Evolutionary conservation across 345 rosid species (phyloP).

Genomic region (Tarenaya hassleriana): DNA sequence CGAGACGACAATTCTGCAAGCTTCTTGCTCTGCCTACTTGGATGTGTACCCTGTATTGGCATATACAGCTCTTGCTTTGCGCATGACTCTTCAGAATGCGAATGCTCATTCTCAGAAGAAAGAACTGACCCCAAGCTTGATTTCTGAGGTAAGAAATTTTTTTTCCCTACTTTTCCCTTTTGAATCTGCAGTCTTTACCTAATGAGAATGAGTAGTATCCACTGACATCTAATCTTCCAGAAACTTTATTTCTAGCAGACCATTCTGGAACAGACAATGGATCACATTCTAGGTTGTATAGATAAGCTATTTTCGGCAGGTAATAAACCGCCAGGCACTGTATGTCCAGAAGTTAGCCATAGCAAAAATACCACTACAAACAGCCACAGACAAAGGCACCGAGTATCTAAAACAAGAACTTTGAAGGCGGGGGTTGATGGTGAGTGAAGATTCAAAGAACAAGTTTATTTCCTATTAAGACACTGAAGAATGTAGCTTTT

Average conservation of each 20-base stretch:
- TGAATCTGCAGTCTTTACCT: slow-evolving; percentile 6
- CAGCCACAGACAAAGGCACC: slow-evolving; percentile 19
- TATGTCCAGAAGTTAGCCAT: slow-evolving; percentile 23
- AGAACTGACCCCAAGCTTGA: slow-evolving; percentile 22
- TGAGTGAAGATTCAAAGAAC: slow-evolving; percentile 26
- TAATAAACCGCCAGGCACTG: slow-evolving; percentile 24
- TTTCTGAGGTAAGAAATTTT: slow-evolving; percentile 43
- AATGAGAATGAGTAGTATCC: slow-evolving; percentile 2
- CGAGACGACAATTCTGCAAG: slow-evolving; percentile 64
- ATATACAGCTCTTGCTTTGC: slow-evolving; percentile 63
- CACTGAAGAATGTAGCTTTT: slow-evolving; percentile 7
- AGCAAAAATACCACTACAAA: slow-evolving; percentile 20
- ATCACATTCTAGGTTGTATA: slow-evolving; percentile 58
- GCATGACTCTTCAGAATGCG: slow-evolving; percentile 40
- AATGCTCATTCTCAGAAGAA: slow-evolving; percentile 24
- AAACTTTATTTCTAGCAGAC: slow-evolving; percentile 28
- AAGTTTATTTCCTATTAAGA: too few species aligned
- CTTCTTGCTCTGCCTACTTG: slow-evolving; percentile 42
- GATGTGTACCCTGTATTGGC: slow-evolving; percentile 64
- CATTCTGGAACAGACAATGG: slow-evolving; percentile 45
- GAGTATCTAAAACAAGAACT: slow-evolving; percentile 26
- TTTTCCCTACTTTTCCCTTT: slow-evolving; percentile 11
- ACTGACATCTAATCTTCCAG: background rate
- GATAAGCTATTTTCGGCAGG: slow-evolving; percentile 46
- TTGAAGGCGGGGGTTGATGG: slow-evolving; percentile 34